Evolutionary conservation across 345 rosid species (phyloP).

Genomic region (Geranium rotundifolium): DNA sequence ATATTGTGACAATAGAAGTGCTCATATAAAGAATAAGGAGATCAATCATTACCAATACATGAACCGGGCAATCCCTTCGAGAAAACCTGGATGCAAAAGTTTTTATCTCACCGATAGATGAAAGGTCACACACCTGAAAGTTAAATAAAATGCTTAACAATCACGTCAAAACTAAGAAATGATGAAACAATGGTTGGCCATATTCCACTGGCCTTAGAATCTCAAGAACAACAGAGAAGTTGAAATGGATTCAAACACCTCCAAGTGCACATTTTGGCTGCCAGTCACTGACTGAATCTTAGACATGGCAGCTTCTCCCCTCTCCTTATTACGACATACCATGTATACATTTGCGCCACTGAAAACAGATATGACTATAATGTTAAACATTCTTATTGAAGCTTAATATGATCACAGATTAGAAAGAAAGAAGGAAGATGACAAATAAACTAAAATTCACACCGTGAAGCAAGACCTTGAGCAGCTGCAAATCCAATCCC

Average conservation of each 20-base stretch:
- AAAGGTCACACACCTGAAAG: conserved; percentile 81
- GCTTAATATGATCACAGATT: not conserved
- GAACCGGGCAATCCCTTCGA: conserved; percentile 58
- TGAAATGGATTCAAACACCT: conserved; percentile 29
- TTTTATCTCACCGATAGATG: conserved; percentile 61
- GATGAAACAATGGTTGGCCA: not conserved
- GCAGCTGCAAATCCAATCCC: conserved; percentile 88
- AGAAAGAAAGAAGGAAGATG: conserved; percentile 7
- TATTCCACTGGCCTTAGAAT: not conserved
- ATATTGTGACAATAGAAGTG: not conserved
- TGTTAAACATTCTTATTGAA: not conserved
- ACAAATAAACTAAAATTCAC: conserved; percentile 5
- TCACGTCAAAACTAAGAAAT: not conserved
- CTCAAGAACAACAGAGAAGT: not conserved
- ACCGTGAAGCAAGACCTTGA: conserved; percentile 94
- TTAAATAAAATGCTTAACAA: conserved; percentile 7
- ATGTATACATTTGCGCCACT: conserved; percentile 86
- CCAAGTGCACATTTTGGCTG: conserved; percentile 63
- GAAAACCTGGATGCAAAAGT: conserved; percentile 70
- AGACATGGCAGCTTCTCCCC: conserved; percentile 77
- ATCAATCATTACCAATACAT: conserved; percentile 51
- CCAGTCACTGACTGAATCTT: conserved; percentile 59
- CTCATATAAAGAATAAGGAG: not conserved
- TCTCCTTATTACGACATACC: conserved; percentile 77
- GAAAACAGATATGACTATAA: not conserved